A percentile compares a stretch with the other conserved stretches of the same genome.
Evolutionary conservation across 345 rosid species (phyloP).

Genomic region (Excoecaria agallocha): DNA sequence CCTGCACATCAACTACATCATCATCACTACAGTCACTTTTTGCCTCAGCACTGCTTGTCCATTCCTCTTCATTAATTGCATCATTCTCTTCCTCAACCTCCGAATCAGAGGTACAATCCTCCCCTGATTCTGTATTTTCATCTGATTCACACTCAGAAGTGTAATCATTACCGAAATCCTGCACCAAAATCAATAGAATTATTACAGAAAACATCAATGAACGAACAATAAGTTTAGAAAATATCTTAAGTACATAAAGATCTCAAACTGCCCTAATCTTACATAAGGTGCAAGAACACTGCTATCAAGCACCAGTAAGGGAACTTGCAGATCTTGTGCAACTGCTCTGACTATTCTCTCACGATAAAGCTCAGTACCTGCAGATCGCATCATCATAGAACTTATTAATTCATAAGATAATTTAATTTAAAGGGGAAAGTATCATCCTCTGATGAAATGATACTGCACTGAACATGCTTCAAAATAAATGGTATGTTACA

Average conservation of each 20-base stretch:
- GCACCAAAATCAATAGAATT: slow-evolving; percentile 30
- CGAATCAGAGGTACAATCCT: slow-evolving; percentile 71
- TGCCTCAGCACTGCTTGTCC: slow-evolving; percentile 60
- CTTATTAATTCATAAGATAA: slow-evolving; percentile 15
- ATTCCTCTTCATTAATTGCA: slow-evolving; percentile 63
- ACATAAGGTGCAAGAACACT: slow-evolving; percentile 90
- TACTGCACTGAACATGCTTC: neutral
- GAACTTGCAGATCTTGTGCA: slow-evolving; percentile 80
- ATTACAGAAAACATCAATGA: neutral
- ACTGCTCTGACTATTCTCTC: slow-evolving; percentile 92
- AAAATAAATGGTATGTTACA: neutral
- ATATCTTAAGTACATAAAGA: slow-evolving; percentile 1
- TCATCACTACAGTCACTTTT: slow-evolving; percentile 72
- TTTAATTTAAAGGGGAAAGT: neutral
- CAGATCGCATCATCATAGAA: slow-evolving; percentile 21
- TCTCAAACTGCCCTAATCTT: slow-evolving; percentile 41
- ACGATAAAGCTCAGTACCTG: slow-evolving; percentile 92
- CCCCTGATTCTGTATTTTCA: slow-evolving; percentile 58
- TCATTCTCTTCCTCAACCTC: slow-evolving; percentile 84
- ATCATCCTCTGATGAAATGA: neutral
- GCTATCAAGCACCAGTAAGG: slow-evolving; percentile 86
- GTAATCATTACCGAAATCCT: slow-evolving; percentile 81
- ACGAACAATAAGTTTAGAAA: neutral
- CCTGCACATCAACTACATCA: slow-evolving; percentile 60
- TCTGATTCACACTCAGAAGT: slow-evolving; percentile 65